A percentile compares a stretch with the other conserved stretches of the same genome.
Conservation (phyloP, 2,329 filamentous ascomycete species). For the Monilinia laxa region DNA sequence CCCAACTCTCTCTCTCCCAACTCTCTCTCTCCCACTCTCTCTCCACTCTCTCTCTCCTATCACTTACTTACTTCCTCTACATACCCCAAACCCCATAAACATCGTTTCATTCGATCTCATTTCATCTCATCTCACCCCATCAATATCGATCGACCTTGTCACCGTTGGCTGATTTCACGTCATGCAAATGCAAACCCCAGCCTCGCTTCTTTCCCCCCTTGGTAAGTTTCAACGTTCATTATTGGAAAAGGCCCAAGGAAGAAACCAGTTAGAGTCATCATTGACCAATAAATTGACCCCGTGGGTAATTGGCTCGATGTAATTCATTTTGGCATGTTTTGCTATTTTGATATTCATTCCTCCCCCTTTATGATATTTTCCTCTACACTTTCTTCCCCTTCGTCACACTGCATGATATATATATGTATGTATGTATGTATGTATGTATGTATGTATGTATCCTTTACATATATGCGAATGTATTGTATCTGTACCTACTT, state of each 20-base stretch:
- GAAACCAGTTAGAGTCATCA: not conserved
- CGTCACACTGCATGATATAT: not conserved
- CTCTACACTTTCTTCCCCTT: not conserved
- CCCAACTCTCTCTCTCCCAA: not conserved
- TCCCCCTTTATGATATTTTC: not conserved
- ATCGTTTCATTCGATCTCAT: not conserved
- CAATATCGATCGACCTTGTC: conserved; percentile 9
- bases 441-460: not conserved
- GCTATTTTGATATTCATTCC: not conserved
- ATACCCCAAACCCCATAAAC: not conserved
- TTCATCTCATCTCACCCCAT: not conserved
- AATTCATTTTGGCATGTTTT: conserved; percentile 13
- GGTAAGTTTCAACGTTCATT: conserved; percentile 32
- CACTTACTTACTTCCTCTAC: too few relatives aligned
- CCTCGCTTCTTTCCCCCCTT: conserved; percentile 32
- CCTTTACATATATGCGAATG: not conserved
- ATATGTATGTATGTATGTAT: too few relatives aligned
- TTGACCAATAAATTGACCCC: conserved; percentile 28
- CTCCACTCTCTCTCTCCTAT: not conserved
- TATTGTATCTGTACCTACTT: not conserved
- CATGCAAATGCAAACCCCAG: conserved; percentile 38
- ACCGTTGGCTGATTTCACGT: conserved; percentile 20
- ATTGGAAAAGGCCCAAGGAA: conserved; percentile 2
- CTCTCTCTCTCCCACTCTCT: not conserved
- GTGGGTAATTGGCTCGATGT: conserved; percentile 28